These are phyloP conservation scores for Penicillium fimorum DNA, from an alignment of 495 filamentous ascomycete species.

Conservation along the genomic window DNA sequence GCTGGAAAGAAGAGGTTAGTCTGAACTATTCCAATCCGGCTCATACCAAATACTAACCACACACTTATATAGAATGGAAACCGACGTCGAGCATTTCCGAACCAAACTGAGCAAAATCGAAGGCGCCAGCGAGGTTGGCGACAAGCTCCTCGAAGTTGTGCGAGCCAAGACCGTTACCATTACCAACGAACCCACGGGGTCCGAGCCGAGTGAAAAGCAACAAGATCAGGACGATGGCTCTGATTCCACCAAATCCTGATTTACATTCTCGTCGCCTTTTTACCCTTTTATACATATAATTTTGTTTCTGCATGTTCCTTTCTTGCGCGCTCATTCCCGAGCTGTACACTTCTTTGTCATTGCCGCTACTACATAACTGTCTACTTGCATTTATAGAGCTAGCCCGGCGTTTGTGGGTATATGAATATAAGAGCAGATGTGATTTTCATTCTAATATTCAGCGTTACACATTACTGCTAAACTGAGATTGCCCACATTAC, in stretches of 20 bases:
- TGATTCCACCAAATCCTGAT: constrained; percentile 20
- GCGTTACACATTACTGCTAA: not conserved
- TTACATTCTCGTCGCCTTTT: not conserved
- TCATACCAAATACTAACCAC: constrained; percentile 14
- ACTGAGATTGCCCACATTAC: not conserved
- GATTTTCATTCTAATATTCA: not conserved
- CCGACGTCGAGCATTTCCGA: constrained; percentile 77
- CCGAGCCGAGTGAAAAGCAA: constrained; percentile 16
- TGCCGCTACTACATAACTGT: constrained; percentile 21
- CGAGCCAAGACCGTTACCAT: constrained; percentile 52
- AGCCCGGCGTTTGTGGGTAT: constrained; percentile 26
- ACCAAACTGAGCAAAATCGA: constrained; percentile 73
- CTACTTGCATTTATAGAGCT: constrained; percentile 26
- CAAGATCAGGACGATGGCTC: constrained; percentile 15
- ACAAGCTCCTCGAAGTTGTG: constrained; percentile 65
- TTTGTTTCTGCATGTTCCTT: constrained; percentile 5
- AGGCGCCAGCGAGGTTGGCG: constrained; percentile 69
- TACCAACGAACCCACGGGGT: constrained; percentile 12
- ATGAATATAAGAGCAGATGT: constrained; percentile 8
- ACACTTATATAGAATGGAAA: constrained; percentile 62
- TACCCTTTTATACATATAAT: constrained; percentile 18
- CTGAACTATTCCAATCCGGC: not conserved
- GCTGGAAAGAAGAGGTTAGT: constrained; percentile 69
- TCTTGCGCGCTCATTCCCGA: constrained; percentile 1
- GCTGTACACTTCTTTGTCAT: constrained; percentile 22